Evolutionary conservation across 306 rosid genomes (phyloP).

Genomic region (Medicago ruthenica): DNA sequence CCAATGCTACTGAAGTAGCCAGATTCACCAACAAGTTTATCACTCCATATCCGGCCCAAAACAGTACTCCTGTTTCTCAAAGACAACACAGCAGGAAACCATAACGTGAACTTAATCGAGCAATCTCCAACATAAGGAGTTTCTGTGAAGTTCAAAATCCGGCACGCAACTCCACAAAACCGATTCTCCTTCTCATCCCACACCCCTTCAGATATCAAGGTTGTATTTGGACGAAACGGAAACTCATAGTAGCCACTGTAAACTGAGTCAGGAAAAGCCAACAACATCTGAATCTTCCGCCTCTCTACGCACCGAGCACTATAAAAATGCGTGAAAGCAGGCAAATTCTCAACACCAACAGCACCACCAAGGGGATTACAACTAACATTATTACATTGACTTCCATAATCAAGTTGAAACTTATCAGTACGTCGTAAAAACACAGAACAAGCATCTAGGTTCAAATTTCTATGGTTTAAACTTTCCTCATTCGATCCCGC

Average conservation of each 20-base stretch:
- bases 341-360: constrained; percentile 50
- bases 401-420: constrained; percentile 66
- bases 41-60: constrained; percentile 75
- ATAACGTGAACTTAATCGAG: constrained; percentile 56
- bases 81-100: constrained; percentile 62
- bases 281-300: constrained; percentile 63
- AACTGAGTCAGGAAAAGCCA: constrained; percentile 60
- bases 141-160: constrained; percentile 61
- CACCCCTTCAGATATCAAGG: constrained; percentile 71
- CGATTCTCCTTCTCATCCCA: constrained; percentile 77
- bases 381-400: constrained; percentile 53
- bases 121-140: constrained; percentile 77
- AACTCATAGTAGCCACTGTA: constrained; percentile 35
- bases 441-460: constrained; percentile 49
- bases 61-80: constrained; percentile 63
- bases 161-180: constrained; percentile 67
- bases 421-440: constrained; percentile 43
- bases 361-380: constrained; percentile 70
- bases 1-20: constrained; percentile 64
- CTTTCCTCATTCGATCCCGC: constrained; percentile 45
- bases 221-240: constrained; percentile 61
- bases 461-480: constrained; percentile 40
- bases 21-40: constrained; percentile 51
- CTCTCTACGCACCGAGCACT: constrained; percentile 52
- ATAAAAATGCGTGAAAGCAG: constrained; percentile 51